phyloP scores from a whole-genome alignment of 495 filamentous ascomycete species.

The Parathielavia appendiculata region DNA sequence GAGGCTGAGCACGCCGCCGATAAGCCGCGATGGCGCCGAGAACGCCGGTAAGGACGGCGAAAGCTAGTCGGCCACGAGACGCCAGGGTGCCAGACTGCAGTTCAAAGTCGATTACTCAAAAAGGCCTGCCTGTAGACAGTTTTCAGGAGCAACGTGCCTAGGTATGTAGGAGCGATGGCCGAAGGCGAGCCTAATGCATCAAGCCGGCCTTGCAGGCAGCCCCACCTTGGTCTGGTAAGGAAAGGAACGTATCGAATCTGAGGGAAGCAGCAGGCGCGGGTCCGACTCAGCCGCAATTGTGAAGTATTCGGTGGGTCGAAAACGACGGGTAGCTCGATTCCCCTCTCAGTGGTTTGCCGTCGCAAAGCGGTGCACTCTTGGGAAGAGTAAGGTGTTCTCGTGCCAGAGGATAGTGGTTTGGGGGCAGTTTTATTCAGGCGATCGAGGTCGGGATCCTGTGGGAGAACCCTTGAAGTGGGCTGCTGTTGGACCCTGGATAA shows the following conservation, averaged over 20 bases:
- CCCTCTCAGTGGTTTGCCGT: no score
- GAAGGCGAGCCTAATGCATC: neutral
- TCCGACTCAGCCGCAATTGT: neutral
- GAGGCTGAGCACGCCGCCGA: neutral
- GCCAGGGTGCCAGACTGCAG: slow-evolving; percentile 7
- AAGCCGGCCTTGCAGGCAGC: neutral
- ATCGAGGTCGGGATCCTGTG: no score
- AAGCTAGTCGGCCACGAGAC: slow-evolving; percentile 9
- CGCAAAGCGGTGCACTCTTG: no score
- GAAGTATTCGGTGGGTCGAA: neutral
- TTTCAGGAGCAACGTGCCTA: neutral
- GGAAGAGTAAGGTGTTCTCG: no score
- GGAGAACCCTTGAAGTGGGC: no score
- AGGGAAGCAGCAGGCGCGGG: neutral
- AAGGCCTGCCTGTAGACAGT: neutral
- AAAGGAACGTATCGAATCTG: neutral
- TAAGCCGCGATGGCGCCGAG: slow-evolving; percentile 11
- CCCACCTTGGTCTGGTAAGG: no score
- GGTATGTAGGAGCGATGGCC: neutral
- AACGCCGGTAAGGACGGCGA: slow-evolving; percentile 6
- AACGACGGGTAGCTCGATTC: no score
- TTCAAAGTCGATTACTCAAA: neutral
- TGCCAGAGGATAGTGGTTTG: no score
- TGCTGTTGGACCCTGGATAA: neutral
- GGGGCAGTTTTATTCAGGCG: no score